Evolutionary conservation across 306 rosid species (phyloP).

Genomic region (Vachellia pachyceras): DNA sequence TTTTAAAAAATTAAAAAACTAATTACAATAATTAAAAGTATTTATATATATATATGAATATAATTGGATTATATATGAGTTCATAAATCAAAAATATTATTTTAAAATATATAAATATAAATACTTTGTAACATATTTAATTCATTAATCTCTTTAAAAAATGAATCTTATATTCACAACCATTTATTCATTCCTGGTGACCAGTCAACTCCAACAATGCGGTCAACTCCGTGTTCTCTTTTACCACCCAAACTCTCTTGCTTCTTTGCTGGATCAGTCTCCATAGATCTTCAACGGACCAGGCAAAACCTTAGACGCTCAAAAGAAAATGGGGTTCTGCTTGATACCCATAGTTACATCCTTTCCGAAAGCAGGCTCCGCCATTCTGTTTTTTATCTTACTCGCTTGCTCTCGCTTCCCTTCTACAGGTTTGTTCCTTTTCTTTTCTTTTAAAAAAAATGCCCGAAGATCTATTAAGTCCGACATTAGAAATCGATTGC

Average conservation of each 20-base stretch:
- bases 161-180: too few relatives aligned
- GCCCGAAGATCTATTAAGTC: not conserved
- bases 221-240: constrained; percentile 34
- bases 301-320: not conserved
- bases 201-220: constrained; percentile 13
- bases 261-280: not conserved
- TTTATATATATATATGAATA: too few relatives aligned
- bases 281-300: not conserved
- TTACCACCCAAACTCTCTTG: not conserved
- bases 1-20: too few relatives aligned
- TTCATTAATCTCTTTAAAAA: too few relatives aligned
- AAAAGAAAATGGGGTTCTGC: constrained; percentile 39
- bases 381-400: constrained; percentile 44
- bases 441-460: not conserved
- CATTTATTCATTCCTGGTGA: not conserved
- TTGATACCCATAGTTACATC: not conserved
- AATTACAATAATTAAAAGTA: too few relatives aligned
- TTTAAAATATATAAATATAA: too few relatives aligned
- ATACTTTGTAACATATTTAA: too few relatives aligned
- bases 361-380: constrained; percentile 16
- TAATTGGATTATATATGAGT: too few relatives aligned
- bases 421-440: constrained; percentile 56
- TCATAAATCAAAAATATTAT: too few relatives aligned
- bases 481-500: not conserved
- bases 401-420: constrained; percentile 45